These are phyloP conservation scores for Chloromonas sp. DNA, from an alignment of 163 green algal genomes.

Conservation along the genomic window DNA sequence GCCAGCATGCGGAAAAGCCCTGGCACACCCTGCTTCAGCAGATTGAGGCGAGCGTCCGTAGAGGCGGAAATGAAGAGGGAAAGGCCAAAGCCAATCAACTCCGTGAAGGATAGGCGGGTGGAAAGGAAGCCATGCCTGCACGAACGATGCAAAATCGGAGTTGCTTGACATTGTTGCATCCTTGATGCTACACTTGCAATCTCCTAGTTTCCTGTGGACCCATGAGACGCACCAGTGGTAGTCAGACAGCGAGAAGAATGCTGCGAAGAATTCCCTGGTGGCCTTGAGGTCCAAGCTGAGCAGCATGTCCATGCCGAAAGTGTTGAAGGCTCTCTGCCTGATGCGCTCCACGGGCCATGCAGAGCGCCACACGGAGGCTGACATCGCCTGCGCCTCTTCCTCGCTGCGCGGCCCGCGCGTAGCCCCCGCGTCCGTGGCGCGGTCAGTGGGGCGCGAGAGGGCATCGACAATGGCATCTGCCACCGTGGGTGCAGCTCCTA, in stretches of 20 bases:
- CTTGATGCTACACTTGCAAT: background rate
- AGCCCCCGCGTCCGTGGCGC: conserved; percentile 21
- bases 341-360: conserved; percentile 88
- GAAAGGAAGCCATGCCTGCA: conserved; percentile 89
- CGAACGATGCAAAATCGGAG: background rate
- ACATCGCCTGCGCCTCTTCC: conserved; percentile 46
- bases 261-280: conserved; percentile 87
- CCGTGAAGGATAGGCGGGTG: conserved; percentile 66
- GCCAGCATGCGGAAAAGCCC: conserved; percentile 51
- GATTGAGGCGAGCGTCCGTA: conserved; percentile 65
- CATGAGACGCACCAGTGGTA: conserved; percentile 65
- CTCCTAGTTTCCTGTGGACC: no score
- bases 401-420: conserved; percentile 18
- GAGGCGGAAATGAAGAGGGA: conserved; percentile 71
- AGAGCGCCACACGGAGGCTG: conserved; percentile 70
- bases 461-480: conserved; percentile 83
- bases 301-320: conserved; percentile 97
- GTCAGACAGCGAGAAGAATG: conserved; percentile 89
- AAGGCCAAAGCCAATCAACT: conserved; percentile 74
- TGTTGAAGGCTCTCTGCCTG: conserved; percentile 93
- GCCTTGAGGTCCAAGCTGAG: conserved; percentile 77
- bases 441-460: conserved; percentile 44
- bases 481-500: conserved; percentile 75
- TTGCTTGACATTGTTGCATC: background rate
- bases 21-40: conserved; percentile 66